Conservation (phyloP, 2,329 filamentous ascomycete genomes). For the Reticulascus tulasneorum region DNA sequence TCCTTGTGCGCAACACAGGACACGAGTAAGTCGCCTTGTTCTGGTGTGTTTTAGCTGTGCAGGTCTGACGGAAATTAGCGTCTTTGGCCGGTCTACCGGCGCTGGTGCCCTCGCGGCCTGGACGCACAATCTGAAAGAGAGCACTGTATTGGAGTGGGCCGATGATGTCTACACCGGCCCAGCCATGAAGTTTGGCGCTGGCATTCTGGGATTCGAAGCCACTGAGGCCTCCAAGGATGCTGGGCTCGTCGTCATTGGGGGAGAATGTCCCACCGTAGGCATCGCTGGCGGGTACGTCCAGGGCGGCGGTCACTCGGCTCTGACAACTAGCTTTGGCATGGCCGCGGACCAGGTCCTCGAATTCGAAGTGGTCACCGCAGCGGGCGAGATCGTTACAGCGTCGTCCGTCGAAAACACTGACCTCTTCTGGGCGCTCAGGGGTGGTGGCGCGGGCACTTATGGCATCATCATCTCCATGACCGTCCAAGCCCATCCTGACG, state of each 20-base stretch:
- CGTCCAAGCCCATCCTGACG: slow-evolving; percentile 43
- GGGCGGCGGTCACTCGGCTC: slow-evolving; percentile 54
- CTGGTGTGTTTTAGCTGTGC: slow-evolving; percentile 15
- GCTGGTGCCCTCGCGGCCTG: slow-evolving; percentile 34
- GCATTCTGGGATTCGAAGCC: slow-evolving; percentile 45
- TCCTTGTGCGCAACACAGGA: slow-evolving; percentile 30
- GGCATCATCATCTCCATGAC: slow-evolving; percentile 54
- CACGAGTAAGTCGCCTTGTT: slow-evolving; percentile 21
- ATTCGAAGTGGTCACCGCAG: slow-evolving; percentile 51
- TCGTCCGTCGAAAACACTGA: slow-evolving; percentile 45
- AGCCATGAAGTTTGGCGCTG: slow-evolving; percentile 50
- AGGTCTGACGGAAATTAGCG: slow-evolving; percentile 25
- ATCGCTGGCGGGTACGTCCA: slow-evolving; percentile 57
- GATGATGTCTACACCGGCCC: slow-evolving; percentile 41
- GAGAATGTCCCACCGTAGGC: slow-evolving; percentile 51
- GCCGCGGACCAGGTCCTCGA: slow-evolving; percentile 56
- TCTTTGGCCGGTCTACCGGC: slow-evolving; percentile 32
- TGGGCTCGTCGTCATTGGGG: slow-evolving; percentile 35
- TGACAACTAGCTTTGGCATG: slow-evolving; percentile 53
- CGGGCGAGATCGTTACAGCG: slow-evolving; percentile 44
- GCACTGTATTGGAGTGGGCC: slow-evolving; percentile 34
- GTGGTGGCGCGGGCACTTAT: slow-evolving; percentile 57
- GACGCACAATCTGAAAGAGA: slow-evolving; percentile 36
- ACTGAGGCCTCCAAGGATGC: slow-evolving; percentile 8
- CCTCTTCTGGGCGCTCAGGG: slow-evolving; percentile 60